phyloP scores from a whole-genome alignment of 2,329 filamentous ascomycete species.

The Alternaria consortialis region DNA sequence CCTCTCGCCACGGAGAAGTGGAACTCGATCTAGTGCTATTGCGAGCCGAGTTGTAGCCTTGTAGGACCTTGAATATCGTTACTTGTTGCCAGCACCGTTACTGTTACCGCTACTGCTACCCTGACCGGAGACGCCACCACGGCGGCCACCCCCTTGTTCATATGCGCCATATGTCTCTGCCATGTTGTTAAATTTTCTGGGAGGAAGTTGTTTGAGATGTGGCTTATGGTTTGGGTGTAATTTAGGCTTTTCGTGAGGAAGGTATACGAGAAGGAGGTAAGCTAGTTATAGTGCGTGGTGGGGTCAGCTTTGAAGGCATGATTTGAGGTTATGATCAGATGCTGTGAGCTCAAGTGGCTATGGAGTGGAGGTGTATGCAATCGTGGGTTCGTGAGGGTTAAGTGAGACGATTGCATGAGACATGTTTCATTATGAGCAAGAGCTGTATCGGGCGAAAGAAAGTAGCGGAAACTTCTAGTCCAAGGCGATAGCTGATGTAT shows the following conservation, averaged over 20 bases:
- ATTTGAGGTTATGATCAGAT: neutral
- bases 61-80: neutral
- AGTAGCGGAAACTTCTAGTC: neutral
- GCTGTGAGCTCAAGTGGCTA: neutral
- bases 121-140: constrained; percentile 16
- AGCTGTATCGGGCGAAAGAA: neutral
- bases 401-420: neutral
- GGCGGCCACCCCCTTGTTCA: constrained; percentile 15
- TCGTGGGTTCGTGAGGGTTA: neutral
- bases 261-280: neutral
- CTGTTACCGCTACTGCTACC: constrained; percentile 1
- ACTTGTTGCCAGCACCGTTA: neutral
- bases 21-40: neutral
- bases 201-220: neutral
- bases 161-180: constrained; percentile 14
- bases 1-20: neutral
- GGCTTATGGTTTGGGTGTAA: neutral
- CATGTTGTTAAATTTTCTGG: constrained; percentile 1
- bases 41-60: too few relatives aligned
- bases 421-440: neutral
- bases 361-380: neutral
- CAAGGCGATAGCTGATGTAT: neutral
- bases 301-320: too few relatives aligned
- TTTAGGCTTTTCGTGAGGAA: neutral
- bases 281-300: neutral